Conservation (phyloP, 192 early-diverging fungal species). For the Chytriomyces confervae region DNA sequence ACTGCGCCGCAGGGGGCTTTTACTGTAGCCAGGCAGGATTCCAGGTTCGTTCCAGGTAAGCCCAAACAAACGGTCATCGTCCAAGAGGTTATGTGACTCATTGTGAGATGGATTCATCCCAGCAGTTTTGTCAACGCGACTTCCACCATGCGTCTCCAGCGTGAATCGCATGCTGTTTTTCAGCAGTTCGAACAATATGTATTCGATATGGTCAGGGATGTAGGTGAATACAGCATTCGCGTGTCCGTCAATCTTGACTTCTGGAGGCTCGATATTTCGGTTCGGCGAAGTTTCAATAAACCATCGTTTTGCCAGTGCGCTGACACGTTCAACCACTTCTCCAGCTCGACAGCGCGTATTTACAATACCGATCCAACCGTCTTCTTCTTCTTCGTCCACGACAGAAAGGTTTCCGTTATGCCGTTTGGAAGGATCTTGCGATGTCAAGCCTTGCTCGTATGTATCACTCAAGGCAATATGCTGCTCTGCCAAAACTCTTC, state of each 20-base stretch:
- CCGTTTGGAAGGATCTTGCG: background rate
- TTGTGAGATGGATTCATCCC: background rate
- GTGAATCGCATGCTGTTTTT: constrained; percentile 84
- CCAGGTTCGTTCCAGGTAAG: constrained; percentile 34
- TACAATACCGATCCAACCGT: constrained; percentile 71
- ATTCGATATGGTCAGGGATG: constrained; percentile 94
- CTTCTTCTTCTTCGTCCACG: constrained; percentile 55
- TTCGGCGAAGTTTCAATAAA: constrained; percentile 55
- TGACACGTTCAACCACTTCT: constrained; percentile 57
- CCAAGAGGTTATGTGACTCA: constrained; percentile 19
- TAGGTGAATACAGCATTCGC: constrained; percentile 82
- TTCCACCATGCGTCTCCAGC: constrained; percentile 53
- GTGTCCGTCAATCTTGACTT: constrained; percentile 77
- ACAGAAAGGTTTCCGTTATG: constrained; percentile 15
- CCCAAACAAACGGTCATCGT: constrained; percentile 31
- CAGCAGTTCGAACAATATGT: constrained; percentile 90
- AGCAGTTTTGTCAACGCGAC: background rate
- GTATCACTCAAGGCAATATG: constrained; percentile 78
- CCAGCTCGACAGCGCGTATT: constrained; percentile 68
- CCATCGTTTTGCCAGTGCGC: constrained; percentile 40
- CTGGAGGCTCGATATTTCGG: constrained; percentile 62
- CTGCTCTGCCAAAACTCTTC: constrained; percentile 91
- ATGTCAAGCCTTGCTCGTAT: constrained; percentile 35
- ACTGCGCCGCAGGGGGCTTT: constrained; percentile 4
- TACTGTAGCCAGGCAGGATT: constrained; percentile 27